Percentiles rank a stretch among this genome's conserved stretches.
Evolutionary conservation across 1,284 basidiomycete genomes (phyloP).

Genomic region (Apiotrichum laibachii): DNA sequence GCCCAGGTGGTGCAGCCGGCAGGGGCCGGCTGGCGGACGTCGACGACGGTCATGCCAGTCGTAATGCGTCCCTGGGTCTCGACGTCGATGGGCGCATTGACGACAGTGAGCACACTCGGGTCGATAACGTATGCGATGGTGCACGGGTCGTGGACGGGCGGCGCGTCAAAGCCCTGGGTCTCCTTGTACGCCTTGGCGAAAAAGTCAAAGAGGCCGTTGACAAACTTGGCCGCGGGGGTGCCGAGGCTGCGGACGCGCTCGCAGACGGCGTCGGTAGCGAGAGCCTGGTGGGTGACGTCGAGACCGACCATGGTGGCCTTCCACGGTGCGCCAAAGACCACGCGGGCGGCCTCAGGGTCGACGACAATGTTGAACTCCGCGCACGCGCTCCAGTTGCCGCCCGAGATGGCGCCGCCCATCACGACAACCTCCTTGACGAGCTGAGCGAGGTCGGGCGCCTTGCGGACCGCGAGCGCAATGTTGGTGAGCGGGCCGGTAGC

Average conservation of each 20-base stretch:
- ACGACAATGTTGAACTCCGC: conserved; percentile 27
- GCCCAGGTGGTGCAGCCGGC: conserved; percentile 11
- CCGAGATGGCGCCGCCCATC: conserved; percentile 23
- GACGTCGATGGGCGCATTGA: conserved; percentile 9
- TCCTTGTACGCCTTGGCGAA: conserved; percentile 13
- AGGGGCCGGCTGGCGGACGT: conserved; percentile 1
- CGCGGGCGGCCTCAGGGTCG: conserved; percentile 26
- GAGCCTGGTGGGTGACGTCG: conserved; percentile 23
- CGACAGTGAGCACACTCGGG: conserved; percentile 5
- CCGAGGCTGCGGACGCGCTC: conserved; percentile 12
- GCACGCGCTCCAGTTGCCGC: conserved; percentile 17
- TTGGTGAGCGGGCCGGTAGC: conserved; percentile 27
- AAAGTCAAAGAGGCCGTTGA: conserved; percentile 15
- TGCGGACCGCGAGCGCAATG: conserved; percentile 18
- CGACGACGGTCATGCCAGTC: conserved; percentile 21
- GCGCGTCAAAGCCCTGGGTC: conserved; percentile 16
- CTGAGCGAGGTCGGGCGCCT: conserved; percentile 7
- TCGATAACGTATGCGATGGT: conserved; percentile 21
- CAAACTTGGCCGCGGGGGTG: conserved; percentile 14
- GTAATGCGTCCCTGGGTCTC: conserved; percentile 18
- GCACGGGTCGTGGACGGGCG: conserved; percentile 23
- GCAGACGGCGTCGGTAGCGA: conserved; percentile 10
- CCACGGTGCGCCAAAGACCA: conserved; percentile 16
- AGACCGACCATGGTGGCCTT: conserved; percentile 22
- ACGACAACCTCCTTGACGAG: conserved; percentile 20